Conservation (phyloP, 2,329 filamentous ascomycete genomes). For the Thyridium curvatum region DNA sequence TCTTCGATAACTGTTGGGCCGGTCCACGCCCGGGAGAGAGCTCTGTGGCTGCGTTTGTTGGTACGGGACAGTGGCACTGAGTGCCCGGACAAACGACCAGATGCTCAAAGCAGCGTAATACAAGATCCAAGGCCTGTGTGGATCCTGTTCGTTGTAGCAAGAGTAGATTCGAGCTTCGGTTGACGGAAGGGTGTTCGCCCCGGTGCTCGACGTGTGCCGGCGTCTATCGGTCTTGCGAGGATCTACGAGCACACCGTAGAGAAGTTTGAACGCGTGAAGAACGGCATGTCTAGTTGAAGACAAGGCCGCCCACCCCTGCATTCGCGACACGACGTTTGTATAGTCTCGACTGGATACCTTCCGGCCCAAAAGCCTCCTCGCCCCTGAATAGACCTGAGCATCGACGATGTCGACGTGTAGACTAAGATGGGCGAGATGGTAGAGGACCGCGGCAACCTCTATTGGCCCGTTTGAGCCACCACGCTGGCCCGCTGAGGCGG, state of each 20-base stretch:
- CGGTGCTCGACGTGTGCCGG: slow-evolving; percentile 6
- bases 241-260: slow-evolving; percentile 66
- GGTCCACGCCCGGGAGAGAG: no score
- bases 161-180: slow-evolving; percentile 51
- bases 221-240: slow-evolving; percentile 23
- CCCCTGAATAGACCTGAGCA: slow-evolving; percentile 90
- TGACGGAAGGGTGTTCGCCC: slow-evolving; percentile 23
- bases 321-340: slow-evolving; percentile 63
- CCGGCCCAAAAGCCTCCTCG: slow-evolving; percentile 79
- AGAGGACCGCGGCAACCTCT: slow-evolving; percentile 81
- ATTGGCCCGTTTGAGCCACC: no score
- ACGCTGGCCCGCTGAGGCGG: slow-evolving; percentile 52
- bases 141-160: slow-evolving; percentile 69
- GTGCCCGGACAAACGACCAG: slow-evolving; percentile 79
- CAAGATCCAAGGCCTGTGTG: slow-evolving; percentile 85
- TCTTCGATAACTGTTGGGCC: slow-evolving; percentile 23
- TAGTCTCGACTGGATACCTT: slow-evolving; percentile 74
- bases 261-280: slow-evolving; percentile 76
- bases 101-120: slow-evolving; percentile 83
- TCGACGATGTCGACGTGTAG: slow-evolving; percentile 98
- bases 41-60: no score
- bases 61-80: no score
- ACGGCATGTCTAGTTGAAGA: slow-evolving; percentile 73
- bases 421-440: slow-evolving; percentile 94
- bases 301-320: slow-evolving; percentile 73